Evolutionary conservation across 2,329 filamentous ascomycete genomes (phyloP), one percentile per base, ranked within the genome.

Genomic region (Hypocreales sp.): DNA sequence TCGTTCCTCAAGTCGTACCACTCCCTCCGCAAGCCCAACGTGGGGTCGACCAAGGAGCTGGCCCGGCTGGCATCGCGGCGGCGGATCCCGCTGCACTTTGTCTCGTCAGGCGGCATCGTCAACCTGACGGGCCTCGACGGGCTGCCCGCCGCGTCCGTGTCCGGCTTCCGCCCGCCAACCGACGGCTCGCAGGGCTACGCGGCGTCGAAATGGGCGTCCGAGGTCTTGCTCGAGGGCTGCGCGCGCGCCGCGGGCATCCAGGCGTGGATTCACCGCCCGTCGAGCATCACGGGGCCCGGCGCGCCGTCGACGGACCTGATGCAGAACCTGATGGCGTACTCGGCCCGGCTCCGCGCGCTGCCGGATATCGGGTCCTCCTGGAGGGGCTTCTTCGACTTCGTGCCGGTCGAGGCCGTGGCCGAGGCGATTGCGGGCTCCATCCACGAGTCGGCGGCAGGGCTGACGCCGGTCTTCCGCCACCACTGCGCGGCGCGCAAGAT

Each of bases 1-100:
- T 52, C 41, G 6, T 57, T 44, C 39, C 31, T 44, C 34, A 50
- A 60, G 16, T 38, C 40, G 2, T 63, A 60, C 35, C 17, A 38
- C 7, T 39, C 43, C 0, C 40, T 62, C 0, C 39, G 44, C 2
- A 24, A 27, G 1, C 29, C 40, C 15, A 62, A 63, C 31, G 34
- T 60, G 3, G 11, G 32, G 0, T 40, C 56, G 0, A 56, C 51
- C 1, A 40, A 42, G 23, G 40, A 48, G 25, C 41, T 60, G 5
- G 39, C 45, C 3, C 32, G 35, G 3, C 33, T 62, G 5, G 44
- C 41, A 2, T 5, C 34, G 0, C 26, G 30, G 1, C 36, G 39
- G 5, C 30, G 26, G 4, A 30, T 47, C 1, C 41, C 46, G 2
- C 19, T 54, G 7, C 50, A 54, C 22, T 50, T 40, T 28, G 28